phyloP scores from a whole-genome alignment of 257 asterid species.

The Cordia subcordata region DNA sequence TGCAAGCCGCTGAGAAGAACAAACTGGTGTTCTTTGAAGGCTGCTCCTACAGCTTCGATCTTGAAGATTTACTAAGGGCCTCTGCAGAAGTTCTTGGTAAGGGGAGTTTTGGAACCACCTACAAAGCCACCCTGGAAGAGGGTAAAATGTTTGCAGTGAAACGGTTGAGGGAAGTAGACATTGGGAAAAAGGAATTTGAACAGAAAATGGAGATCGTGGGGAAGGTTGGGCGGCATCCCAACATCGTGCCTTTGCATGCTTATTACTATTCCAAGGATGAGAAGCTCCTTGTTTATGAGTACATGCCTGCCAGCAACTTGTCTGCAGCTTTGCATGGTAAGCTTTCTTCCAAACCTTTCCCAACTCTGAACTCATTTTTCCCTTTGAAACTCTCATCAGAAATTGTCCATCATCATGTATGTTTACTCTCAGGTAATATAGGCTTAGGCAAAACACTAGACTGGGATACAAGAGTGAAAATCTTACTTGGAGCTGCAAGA shows the following conservation, averaged over 20 bases:
- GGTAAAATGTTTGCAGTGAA: conserved; percentile 71
- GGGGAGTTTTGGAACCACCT: conserved; percentile 85
- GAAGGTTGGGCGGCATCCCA: conserved; percentile 44
- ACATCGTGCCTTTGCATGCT: conserved; percentile 66
- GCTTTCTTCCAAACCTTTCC: neutral
- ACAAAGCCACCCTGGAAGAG: conserved; percentile 77
- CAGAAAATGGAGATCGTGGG: conserved; percentile 71
- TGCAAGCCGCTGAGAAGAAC: conserved; percentile 78
- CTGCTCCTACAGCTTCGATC: conserved; percentile 55
- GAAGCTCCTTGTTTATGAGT: conserved; percentile 82
- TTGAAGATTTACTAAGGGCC: conserved; percentile 86
- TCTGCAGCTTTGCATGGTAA: conserved; percentile 77
- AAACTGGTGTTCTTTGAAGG: conserved; percentile 76
- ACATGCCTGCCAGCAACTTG: conserved; percentile 74
- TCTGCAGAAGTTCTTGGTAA: conserved; percentile 97
- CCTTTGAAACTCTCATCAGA: no score
- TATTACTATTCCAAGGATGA: conserved; percentile 89
- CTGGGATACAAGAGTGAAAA: conserved; percentile 77
- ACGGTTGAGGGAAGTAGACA: conserved; percentile 63
- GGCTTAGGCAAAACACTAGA: conserved; percentile 49
- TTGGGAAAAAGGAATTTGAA: conserved; percentile 75
- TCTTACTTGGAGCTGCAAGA: conserved; percentile 63
- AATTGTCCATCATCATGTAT: neutral
- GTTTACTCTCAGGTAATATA: conserved; percentile 37
- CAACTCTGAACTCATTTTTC: neutral